These are phyloP conservation scores for Phylloboletellus chloephorus DNA, from an alignment of 1,284 basidiomycete genomes.

Conservation along the genomic window DNA sequence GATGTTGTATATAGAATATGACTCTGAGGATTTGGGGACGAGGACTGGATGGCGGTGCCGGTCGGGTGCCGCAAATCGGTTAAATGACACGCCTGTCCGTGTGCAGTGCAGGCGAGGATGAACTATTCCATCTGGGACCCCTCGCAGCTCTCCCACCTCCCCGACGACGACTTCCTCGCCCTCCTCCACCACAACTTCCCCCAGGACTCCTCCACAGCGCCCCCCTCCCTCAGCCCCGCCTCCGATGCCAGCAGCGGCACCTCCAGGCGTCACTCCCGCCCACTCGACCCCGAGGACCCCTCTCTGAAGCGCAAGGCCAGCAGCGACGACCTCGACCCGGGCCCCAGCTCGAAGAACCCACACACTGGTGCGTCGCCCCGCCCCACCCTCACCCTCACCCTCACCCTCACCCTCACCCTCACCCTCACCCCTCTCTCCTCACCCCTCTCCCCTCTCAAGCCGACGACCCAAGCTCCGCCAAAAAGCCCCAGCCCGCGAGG, in stretches of 20 bases:
- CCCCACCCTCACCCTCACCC: no score
- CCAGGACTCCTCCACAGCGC: conserved; percentile 22
- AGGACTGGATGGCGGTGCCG: no score
- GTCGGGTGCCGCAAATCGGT: no score
- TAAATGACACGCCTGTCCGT: no score
- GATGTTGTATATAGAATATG: no score
- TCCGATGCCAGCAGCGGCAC: conserved; percentile 58
- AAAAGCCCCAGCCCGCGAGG: conserved; percentile 31
- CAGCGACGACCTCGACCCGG: conserved; percentile 53
- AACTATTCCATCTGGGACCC: conserved; percentile 58
- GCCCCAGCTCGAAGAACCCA: conserved; percentile 58
- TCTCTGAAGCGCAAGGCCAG: conserved; percentile 71
- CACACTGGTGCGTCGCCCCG: conserved; percentile 56
- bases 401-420: conserved; percentile 1
- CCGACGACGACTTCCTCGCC: conserved; percentile 72
- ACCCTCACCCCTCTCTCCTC: conserved; percentile 3
- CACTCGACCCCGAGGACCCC: conserved; percentile 39
- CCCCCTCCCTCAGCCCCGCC: conserved; percentile 39
- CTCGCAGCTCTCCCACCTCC: conserved; percentile 54
- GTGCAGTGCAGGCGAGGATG: conserved; percentile 20
- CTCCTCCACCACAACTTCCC: conserved; percentile 71
- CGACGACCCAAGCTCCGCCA: conserved; percentile 22
- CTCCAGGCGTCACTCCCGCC: conserved; percentile 31
- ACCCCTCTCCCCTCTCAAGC: conserved; percentile 11
- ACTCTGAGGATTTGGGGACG: no score